Conservation (phyloP, 78 protist genomes). For the Dictyostelium brefeldianum region DNA sequence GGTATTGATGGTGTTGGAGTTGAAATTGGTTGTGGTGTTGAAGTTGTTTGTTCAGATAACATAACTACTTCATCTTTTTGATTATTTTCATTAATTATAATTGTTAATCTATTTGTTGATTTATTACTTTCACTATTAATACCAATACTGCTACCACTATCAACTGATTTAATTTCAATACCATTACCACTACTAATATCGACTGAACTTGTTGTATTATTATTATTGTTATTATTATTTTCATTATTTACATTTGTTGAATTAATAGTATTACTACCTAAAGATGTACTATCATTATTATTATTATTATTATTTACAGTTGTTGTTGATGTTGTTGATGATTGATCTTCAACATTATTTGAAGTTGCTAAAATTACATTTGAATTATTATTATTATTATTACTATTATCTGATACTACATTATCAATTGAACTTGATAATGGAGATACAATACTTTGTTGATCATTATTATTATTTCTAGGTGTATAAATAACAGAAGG, state of each 20-base stretch:
- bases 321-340: neutral
- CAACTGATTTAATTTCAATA: neutral
- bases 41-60: neutral
- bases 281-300: neutral
- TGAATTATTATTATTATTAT: too few species aligned
- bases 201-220: neutral
- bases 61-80: neutral
- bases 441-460: neutral
- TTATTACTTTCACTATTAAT: neutral
- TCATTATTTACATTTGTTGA: neutral
- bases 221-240: too few species aligned
- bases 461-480: neutral
- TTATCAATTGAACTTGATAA: neutral
- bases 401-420: neutral
- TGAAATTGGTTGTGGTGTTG: neutral
- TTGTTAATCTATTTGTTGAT: neutral
- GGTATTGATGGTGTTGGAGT: neutral
- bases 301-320: constrained; percentile 28
- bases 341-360: too few species aligned
- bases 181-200: constrained; percentile 10
- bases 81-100: constrained; percentile 8
- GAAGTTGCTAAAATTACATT: too few species aligned
- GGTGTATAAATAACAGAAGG: neutral
- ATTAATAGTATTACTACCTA: neutral
- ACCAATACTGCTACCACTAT: neutral